A percentile compares a stretch with the other conserved stretches of the same genome.
Conservation (phyloP, 2,329 filamentous ascomycete genomes). For the Capronia coronata region DNA sequence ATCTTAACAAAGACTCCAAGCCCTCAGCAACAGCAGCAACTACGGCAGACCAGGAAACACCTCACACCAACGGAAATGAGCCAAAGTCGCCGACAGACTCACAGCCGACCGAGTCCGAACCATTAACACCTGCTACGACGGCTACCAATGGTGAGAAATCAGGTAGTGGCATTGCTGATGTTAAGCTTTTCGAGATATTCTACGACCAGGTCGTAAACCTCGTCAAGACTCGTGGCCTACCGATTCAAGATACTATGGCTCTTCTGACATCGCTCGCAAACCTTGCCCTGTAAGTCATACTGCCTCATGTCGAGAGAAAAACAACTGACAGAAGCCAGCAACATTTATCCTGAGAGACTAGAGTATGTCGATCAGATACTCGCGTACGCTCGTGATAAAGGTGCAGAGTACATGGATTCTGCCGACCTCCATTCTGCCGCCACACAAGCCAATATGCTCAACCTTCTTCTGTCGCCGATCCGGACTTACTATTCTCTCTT, state of each 20-base stretch:
- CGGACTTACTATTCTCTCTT: conserved; percentile 89
- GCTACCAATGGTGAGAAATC: conserved; percentile 34
- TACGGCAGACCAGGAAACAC: conserved; percentile 27
- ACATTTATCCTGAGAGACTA: conserved; percentile 73
- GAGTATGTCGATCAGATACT: conserved; percentile 96
- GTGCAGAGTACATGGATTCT: conserved; percentile 82
- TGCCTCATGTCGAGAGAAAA: neutral
- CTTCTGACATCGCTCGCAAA: conserved; percentile 90
- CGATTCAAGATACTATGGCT: conserved; percentile 91
- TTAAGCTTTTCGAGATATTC: conserved; percentile 94
- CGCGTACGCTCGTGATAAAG: conserved; percentile 79
- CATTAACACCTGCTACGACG: conserved; percentile 25
- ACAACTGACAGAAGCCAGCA: conserved; percentile 43
- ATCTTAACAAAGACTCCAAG: conserved; percentile 44
- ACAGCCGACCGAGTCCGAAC: conserved; percentile 33
- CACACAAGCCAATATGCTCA: conserved; percentile 82
- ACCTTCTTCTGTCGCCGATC: conserved; percentile 82
- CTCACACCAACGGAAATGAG: conserved; percentile 33
- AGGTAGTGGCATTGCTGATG: conserved; percentile 48
- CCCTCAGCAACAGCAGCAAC: conserved; percentile 31
- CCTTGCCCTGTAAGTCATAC: conserved; percentile 62
- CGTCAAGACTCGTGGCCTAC: conserved; percentile 81
- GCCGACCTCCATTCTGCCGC: conserved; percentile 86
- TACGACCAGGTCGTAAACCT: conserved; percentile 92
- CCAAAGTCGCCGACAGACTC: conserved; percentile 21